Base-by-base conservation (phyloP, 306 rosid genomes). In the Quercus alba region DNA sequence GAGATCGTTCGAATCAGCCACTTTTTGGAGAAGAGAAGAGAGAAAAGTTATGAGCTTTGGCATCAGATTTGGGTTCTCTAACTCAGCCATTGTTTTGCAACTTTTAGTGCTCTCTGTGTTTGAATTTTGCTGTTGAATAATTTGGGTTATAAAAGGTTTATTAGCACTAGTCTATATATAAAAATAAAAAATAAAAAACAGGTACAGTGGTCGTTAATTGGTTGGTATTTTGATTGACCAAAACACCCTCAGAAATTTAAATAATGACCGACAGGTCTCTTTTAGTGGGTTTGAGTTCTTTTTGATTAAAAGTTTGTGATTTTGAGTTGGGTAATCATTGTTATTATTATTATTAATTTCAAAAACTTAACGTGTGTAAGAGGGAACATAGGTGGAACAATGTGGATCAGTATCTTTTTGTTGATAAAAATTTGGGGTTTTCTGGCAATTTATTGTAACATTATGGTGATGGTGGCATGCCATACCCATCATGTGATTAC, bases 11-110 rank as follows among this genome's bases (percentile, higher is more conserved):
- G 97, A 87, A 33, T 91, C 97, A 8, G 97, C 86, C 21, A 91
- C 94, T 82, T 88, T 87, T 76, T 96, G 89, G 52, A 96, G 97
- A 51, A 93, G 83, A 78, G 92, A 89, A 33, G 99, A 95, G 75
- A 95, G 93, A 41, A 91, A 95, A 41, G 83, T 77, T 84, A 93
- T 89, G 23, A 89, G 83, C 78, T 88, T 89, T 35, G 90, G 86
- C 97, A 95, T 93, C 59, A 76, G 93, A 79, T 73, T 66, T 51
- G 97, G 94, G 81, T 79, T 87, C 89, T 91, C 97, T 18, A 95
- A 84, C 80, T 93, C 99, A 63, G 94, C 98, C 99, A 93, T 95
- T 82, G 78, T 44, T 70, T 52, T 68, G 28, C 70, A 67, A 80
- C 74, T 63, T 69, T 49, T 21, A 85, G 80, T 74, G 21, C 64